These are phyloP conservation scores for Fennellomyces sp. DNA, from an alignment of 371 early-diverging fungal genomes.

Conservation along the genomic window DNA sequence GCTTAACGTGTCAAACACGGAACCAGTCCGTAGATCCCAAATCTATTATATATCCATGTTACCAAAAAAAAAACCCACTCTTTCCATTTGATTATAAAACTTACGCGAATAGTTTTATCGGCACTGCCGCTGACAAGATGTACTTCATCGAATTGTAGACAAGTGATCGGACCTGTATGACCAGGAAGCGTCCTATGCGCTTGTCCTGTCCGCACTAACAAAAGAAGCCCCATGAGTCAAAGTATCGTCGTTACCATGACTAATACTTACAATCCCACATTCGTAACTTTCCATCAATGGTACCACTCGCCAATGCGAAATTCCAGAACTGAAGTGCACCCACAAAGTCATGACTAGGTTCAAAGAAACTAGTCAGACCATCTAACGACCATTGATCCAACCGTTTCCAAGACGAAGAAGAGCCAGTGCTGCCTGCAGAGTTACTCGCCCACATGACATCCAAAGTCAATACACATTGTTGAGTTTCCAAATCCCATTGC, in stretches of 20 bases:
- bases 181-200: conserved; percentile 76
- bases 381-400: conserved; percentile 24
- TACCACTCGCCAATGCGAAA: conserved; percentile 84
- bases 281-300: conserved; percentile 83
- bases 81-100: no score
- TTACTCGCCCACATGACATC: conserved; percentile 74
- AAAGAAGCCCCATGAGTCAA: not conserved
- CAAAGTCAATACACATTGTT: conserved; percentile 64
- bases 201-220: conserved; percentile 74
- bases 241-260: not conserved
- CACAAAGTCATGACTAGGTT: conserved; percentile 58
- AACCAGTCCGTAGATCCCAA: conserved; percentile 85
- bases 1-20: conserved; percentile 61
- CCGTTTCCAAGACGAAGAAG: conserved; percentile 22
- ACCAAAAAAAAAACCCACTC: not conserved
- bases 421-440: conserved; percentile 5
- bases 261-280: conserved; percentile 83
- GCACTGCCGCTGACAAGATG: conserved; percentile 79
- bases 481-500: conserved; percentile 88
- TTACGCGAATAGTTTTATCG: conserved; percentile 77
- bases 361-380: conserved; percentile 30
- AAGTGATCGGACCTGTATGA: conserved; percentile 73
- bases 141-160: conserved; percentile 78
- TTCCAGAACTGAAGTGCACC: conserved; percentile 83
- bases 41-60: conserved; percentile 43